Evolutionary conservation across 768 basidiomycete species (phyloP).

Genomic region (Leccinum subtestaceum): DNA sequence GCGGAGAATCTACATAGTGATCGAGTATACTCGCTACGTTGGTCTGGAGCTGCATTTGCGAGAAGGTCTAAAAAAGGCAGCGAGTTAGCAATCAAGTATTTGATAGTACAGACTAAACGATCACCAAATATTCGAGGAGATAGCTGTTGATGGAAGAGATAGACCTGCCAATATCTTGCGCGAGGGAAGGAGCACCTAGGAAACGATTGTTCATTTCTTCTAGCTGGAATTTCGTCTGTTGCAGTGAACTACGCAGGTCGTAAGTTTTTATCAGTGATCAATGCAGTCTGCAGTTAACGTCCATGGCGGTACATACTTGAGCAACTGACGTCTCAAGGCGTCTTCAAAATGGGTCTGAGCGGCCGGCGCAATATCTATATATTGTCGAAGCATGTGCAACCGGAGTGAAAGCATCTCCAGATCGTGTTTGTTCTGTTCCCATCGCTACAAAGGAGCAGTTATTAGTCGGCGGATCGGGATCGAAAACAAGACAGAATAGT

Average conservation of each 20-base stretch:
- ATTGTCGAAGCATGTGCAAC: not conserved
- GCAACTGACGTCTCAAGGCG: not conserved
- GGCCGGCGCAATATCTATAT: not conserved
- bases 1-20: no score
- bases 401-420: not conserved
- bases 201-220: not conserved
- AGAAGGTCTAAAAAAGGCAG: not conserved
- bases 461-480: not conserved
- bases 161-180: not conserved
- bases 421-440: slow-evolving; percentile 8
- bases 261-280: no score
- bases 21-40: not conserved
- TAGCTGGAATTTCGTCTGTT: not conserved
- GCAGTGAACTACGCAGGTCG: not conserved
- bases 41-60: not conserved
- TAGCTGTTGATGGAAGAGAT: not conserved
- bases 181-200: not conserved
- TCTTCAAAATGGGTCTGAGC: not conserved
- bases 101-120: not conserved
- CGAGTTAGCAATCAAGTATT: not conserved
- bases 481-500: not conserved
- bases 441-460: not conserved
- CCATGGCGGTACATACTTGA: not conserved
- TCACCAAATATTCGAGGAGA: slow-evolving; percentile 4
- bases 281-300: no score